Evolutionary conservation across 257 asterid species (phyloP), one percentile per base, ranked within the genome.

Genomic region (Pogostemon cablin): DNA sequence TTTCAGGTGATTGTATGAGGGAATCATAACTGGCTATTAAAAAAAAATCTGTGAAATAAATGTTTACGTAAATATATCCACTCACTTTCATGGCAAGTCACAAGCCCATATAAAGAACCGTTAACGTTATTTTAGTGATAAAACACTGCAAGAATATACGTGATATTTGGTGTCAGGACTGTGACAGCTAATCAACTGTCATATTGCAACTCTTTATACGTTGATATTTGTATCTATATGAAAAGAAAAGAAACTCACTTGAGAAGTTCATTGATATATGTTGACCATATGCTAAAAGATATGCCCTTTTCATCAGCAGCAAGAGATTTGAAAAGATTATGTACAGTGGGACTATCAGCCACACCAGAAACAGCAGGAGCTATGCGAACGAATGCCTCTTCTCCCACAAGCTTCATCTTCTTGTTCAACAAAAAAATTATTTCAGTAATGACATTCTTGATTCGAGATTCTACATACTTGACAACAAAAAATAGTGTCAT

Each of bases 281-380:
- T 76, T 5, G 92, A 89, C 99, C 99, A 95, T 39, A 76, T 57
- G 77, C 74, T 72, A 80, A 80, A 88, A 3, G 98, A 84, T 83
- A 95, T 77, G 69, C 99, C 99, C 62, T 71, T 60, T 38, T 83
- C 86, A 49, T 84, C 89, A 71, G 90, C 96, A 58, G 96, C 84
- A 75, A 95, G 96, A 80, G 97, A 96, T 86, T 81, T 89, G 84
- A 88, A 95, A 77, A 95, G 89, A 82, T 91, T 85, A 72, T 95
- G 97, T 39, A 75, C 96, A 63, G 98, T 95, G 70, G 98, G 73
- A 79, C 86, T 80, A 85, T 95, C 98, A 76, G 98, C 98, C 63
- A 91, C 88, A 71, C 99, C 99, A 78, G 97, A 79, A 71, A 95
- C 86, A 62, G 97, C 96, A 63, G 99, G 98, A 72, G 95, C 92